These are phyloP conservation scores for Leptographium lundbergii DNA, from an alignment of 2,329 filamentous ascomycete genomes.

Conservation along the genomic window DNA sequence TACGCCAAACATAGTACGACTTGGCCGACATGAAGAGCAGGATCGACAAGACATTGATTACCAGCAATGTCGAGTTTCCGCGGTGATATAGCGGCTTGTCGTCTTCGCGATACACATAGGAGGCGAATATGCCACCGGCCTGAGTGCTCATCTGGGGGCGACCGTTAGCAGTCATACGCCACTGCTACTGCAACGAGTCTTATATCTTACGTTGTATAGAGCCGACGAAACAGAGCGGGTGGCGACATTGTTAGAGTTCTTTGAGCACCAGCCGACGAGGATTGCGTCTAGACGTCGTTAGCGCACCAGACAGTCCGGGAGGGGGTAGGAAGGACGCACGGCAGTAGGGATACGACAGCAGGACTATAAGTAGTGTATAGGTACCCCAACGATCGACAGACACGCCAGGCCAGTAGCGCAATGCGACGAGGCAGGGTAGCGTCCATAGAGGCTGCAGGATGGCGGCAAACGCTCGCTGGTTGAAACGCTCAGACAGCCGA, in stretches of 20 bases:
- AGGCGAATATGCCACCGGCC: slow-evolving; percentile 20
- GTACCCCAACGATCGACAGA: slow-evolving; percentile 28
- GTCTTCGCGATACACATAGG: slow-evolving; percentile 23
- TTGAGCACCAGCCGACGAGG: slow-evolving; percentile 44
- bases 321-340: neutral
- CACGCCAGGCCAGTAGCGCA: slow-evolving; percentile 31
- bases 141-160: slow-evolving; percentile 22
- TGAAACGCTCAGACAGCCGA: slow-evolving; percentile 34
- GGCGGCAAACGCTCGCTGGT: slow-evolving; percentile 33
- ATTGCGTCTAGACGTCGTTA: slow-evolving; percentile 32
- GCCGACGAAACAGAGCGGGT: slow-evolving; percentile 7
- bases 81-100: slow-evolving; percentile 12
- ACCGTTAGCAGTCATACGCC: no score
- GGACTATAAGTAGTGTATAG: slow-evolving; percentile 33
- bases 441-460: slow-evolving; percentile 38
- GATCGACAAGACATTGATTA: slow-evolving; percentile 33
- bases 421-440: slow-evolving; percentile 38
- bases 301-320: slow-evolving; percentile 6
- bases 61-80: slow-evolving; percentile 12
- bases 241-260: slow-evolving; percentile 29
- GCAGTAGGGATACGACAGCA: slow-evolving; percentile 42
- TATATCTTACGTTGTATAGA: slow-evolving; percentile 9
- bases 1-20: slow-evolving; percentile 37
- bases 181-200: no score
- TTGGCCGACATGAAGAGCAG: slow-evolving; percentile 35